Conservation (phyloP, 345 rosid genomes). For the Psidium guajava region DNA sequence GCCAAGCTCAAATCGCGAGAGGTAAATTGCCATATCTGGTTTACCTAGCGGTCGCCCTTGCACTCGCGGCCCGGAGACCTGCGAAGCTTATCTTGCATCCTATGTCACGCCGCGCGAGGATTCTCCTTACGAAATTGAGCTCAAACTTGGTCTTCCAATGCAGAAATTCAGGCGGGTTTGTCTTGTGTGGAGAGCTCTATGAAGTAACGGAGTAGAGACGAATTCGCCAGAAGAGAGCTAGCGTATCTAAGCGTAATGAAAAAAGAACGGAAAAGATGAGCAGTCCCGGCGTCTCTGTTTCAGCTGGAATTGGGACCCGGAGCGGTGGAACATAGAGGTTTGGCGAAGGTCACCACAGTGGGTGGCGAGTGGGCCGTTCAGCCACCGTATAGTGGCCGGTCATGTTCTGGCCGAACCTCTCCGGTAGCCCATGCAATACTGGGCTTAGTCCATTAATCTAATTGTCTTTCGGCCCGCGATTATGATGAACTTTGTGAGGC, state of each 20-base stretch:
- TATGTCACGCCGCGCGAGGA: not conserved
- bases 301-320: not conserved
- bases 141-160: not conserved
- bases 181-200: not conserved
- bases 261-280: not conserved
- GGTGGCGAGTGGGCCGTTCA: not conserved
- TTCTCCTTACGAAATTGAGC: not conserved
- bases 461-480: not conserved
- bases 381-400: not conserved
- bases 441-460: not conserved
- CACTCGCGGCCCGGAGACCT: not conserved
- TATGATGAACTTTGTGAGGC: not conserved
- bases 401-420: not conserved
- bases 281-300: not conserved
- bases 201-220: not conserved
- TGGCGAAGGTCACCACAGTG: not conserved
- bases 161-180: not conserved
- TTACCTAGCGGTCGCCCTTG: not conserved
- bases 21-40: not conserved
- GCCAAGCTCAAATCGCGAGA: not conserved
- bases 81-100: not conserved
- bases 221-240: not conserved
- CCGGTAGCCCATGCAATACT: not conserved
- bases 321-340: not conserved
- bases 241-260: not conserved